Base-by-base conservation (phyloP, 2,329 filamentous ascomycete genomes). In the Plectosphaerella sp. region DNA sequence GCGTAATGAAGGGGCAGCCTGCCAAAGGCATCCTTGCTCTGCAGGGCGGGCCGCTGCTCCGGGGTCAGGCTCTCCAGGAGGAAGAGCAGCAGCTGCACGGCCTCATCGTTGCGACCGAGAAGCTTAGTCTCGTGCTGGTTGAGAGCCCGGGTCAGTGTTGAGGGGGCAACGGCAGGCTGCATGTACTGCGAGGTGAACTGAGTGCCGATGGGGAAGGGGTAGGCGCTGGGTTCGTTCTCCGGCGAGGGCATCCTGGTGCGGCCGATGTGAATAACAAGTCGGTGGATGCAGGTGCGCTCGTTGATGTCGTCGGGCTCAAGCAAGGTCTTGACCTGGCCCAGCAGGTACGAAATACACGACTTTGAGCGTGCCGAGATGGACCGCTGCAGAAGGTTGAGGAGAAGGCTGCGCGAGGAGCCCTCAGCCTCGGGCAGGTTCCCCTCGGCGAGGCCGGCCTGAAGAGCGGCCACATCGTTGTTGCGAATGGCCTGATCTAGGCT, bases 281-380 rank as follows among this genome's bases (percentile, higher is more conserved):
- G 86, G 67, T 99, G 94, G 47, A 99, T 83, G 66, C 91, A 94
- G 66, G 97, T 99, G 12, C 94, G 87, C 61, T 88, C 86, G 70
- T 97, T 96, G 64, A 99, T 91, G 64, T 97, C 94, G 59, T 96
- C 89, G 3, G 88, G 82, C 64, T 96, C 92, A 48, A 96, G 86
- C 3, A 97, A 77, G 1, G 82, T 85, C 45, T 84, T 79, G 49
- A 94, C 78, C 42, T 84, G 79, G 11, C 75, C 72, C 3, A 99
- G 69, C 1, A 97, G 77, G 53, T 80, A 80, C n/a, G 80, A 73
- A 48, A 97, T 88, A 62, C 84, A 91, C 22, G 75, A 70, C 61
- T 80, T 86, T 0, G 89, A 83, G 48, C 83, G 82, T 52, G 80
- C 80, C 3, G 88, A 86, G 52, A 94, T 89, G 1, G 88, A 80